Conservation (phyloP, 495 filamentous ascomycete species). For the Talaromyces stipitatus region DNA sequence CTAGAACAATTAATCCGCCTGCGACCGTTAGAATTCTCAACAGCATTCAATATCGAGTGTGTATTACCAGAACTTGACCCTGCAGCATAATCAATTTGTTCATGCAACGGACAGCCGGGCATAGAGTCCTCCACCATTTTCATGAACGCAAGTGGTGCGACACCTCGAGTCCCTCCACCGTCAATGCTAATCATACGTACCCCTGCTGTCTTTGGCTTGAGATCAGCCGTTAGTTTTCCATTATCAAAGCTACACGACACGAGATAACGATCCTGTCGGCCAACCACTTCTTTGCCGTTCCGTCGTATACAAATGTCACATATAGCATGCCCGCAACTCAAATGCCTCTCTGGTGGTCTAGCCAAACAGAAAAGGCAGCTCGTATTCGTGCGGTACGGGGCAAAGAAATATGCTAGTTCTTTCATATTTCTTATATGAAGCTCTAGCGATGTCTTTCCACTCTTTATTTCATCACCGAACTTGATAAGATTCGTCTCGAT, state of each 20-base stretch:
- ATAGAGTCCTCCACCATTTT: slow-evolving; percentile 15
- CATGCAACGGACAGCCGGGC: slow-evolving; percentile 13
- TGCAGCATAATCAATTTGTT: slow-evolving; percentile 21
- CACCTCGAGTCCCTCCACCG: slow-evolving; percentile 19
- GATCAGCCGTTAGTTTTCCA: slow-evolving; percentile 8
- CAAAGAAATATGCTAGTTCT: neutral
- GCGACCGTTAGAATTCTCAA: slow-evolving; percentile 1
- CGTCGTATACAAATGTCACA: slow-evolving; percentile 18
- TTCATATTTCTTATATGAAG: slow-evolving; percentile 4
- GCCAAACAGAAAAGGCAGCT: slow-evolving; percentile 19
- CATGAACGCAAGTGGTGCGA: slow-evolving; percentile 22
- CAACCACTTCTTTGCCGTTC: slow-evolving; percentile 7
- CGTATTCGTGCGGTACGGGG: slow-evolving; percentile 4
- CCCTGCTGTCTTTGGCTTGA: slow-evolving; percentile 23
- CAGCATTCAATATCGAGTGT: neutral
- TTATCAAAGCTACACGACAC: slow-evolving; percentile 12
- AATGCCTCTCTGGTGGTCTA: slow-evolving; percentile 16
- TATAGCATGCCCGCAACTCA: slow-evolving; percentile 21
- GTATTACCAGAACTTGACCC: slow-evolving; percentile 22
- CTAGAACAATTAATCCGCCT: slow-evolving; percentile 24
- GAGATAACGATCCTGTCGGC: slow-evolving; percentile 8
- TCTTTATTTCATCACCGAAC: slow-evolving; percentile 6
- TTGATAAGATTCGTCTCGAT: slow-evolving; percentile 8
- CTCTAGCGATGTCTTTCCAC: slow-evolving; percentile 7
- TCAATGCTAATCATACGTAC: slow-evolving; percentile 23